A percentile compares a stretch with the other conserved stretches of the same genome.
Conservation (phyloP, 1,139 yeast genomes). For the Candida neerlandica region DNA sequence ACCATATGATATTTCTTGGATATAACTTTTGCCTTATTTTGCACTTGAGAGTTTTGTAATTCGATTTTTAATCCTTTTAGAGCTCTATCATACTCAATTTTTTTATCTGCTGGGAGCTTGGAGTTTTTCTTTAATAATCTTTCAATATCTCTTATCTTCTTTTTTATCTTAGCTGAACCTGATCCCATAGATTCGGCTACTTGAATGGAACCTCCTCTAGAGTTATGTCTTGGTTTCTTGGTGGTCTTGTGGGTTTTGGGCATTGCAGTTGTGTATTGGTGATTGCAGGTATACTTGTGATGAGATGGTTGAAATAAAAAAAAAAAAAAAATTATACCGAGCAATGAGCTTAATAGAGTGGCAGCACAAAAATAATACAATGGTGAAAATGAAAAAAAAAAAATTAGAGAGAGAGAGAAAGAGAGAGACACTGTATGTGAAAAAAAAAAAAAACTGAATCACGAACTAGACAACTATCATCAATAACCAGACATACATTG, state of each 20-base stretch:
- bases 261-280: conserved; percentile 11
- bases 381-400: no score
- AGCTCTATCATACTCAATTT: conserved; percentile 84
- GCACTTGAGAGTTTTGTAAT: conserved; percentile 54
- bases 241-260: conserved; percentile 13
- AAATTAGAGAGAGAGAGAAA: neutral
- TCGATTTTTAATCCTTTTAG: conserved; percentile 72
- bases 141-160: conserved; percentile 84
- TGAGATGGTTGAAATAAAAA: conserved; percentile 1
- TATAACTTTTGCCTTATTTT: conserved; percentile 55
- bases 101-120: conserved; percentile 71
- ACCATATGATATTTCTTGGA: conserved; percentile 93
- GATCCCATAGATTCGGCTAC: conserved; percentile 37
- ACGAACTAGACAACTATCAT: neutral
- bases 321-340: neutral
- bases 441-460: neutral
- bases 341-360: neutral
- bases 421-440: no score
- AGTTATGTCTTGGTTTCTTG: conserved; percentile 12
- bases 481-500: neutral
- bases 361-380: no score
- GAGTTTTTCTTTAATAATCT: conserved; percentile 61
- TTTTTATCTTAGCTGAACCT: conserved; percentile 62
- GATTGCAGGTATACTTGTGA: neutral
- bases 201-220: conserved; percentile 20